Base-by-base conservation (phyloP, 805 yeast species). In the Priceomyces fermenticarens region DNA sequence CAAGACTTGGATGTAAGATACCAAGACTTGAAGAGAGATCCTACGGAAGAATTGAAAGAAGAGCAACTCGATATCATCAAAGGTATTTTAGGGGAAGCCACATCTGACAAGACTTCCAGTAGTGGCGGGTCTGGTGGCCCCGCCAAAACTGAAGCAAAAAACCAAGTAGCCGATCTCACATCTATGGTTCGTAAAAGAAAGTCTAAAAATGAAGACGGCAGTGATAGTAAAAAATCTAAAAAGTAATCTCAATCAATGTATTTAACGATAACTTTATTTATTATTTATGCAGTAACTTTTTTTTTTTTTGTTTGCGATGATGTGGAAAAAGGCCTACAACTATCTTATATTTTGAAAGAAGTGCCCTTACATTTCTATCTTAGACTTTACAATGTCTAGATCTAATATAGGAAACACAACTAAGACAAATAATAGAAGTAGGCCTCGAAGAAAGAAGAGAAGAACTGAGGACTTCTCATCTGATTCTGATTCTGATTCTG, bases 401-500 rank as follows among this genome's bases (percentile, higher is more conserved):
- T 20, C 15, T 8, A 29, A 29, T 29, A 29, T 29, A 29, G 25
- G 25, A 20, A 20, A 20, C 8, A 20, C 25, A 20, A 20, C 25
- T 20, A 20, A 20, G 25, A 8, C 25, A 20, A 20, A 20, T 20
- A 20, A 20, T 20, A 20, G 36, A 29, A 44, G 33, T 15, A 49
- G 46, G 47, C 72, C 86, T 52, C 76, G 86, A 47, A 72, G 83
- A 55, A 83, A 83, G 75, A 84, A 83, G 78, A 81, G 89, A 78
- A 83, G 90, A 80, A 84, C 91, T 0, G 88, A 83, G 38, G 88
- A 82, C 49, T 78, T 81, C 25, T 81, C 85, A 0, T 74, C 77
- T 12, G 70, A 70, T 32, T 72, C 79, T 2, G 72, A 67, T 29
- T 74, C 80, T 1, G 72, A 75, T 7, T 67, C 75, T 1, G 63